Base-by-base conservation (phyloP, 2,329 filamentous ascomycete genomes). In the Coniochaeta sp. region DNA sequence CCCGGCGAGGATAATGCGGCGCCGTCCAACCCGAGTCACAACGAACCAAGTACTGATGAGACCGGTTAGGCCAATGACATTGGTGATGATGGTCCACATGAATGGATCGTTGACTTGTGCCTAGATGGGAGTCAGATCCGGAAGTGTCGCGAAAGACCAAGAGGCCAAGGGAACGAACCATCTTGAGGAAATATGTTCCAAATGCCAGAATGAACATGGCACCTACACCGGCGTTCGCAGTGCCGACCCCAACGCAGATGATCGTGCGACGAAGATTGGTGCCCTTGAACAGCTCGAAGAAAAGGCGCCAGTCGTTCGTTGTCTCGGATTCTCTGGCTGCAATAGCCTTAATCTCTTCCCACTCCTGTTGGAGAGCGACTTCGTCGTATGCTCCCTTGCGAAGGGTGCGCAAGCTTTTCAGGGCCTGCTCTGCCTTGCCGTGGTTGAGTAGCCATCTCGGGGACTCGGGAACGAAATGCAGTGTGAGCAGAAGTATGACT, bases 151-250 rank as follows among this genome's bases (percentile, higher is more conserved):
- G n/a, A n/a, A n/a, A n/a, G n/a, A n/a, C n/a, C n/a, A n/a, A n/a
- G n/a, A n/a, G n/a, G n/a, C n/a, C n/a, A n/a, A n/a, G n/a, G n/a
- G n/a, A n/a, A n/a, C n/a, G n/a, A n/a, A n/a, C n/a, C 74, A 81
- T 81, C 57, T 76, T 71, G 60, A 83, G 79, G 68, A 82, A 82
- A 62, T 82, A 83, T 1, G 78, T 81, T 20, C 72, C 71, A 56
- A 77, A 79, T 1, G 74, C 77, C 31, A 81, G 79, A 56, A 81
- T 71, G 51, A 75, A 80, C 75, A 79, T 80, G n/a, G 76, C 72
- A 7, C 78, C 77, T 1, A 73, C 77, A 3, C 76, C 77, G 3
- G 75, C 76, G 57, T 81, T 77, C 0, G 74, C 71, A 0, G 70
- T 72, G 13, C 81, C 63, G 1, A 71, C 72, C 10, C 67, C 69